These are phyloP conservation scores for Hyphodiscus sp. DNA, from an alignment of 2,329 filamentous ascomycete species.

Conservation along the genomic window DNA sequence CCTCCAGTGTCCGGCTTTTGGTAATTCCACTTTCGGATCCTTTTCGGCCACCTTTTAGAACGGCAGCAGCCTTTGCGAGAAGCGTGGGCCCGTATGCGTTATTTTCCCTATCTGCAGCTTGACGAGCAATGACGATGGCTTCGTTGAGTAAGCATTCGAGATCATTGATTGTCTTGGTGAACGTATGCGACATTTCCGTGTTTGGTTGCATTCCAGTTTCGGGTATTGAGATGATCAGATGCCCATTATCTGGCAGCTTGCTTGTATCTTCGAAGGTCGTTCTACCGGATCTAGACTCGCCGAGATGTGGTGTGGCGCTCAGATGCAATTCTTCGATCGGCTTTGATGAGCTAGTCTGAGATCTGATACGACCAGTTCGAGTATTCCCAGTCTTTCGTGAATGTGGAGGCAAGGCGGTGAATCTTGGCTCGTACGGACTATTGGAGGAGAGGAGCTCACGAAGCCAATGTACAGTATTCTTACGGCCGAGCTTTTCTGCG, in stretches of 20 bases:
- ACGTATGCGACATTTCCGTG: conserved; percentile 20
- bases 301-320: conserved; percentile 5
- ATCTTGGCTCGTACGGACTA: no score
- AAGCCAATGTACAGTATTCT: no score
- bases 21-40: neutral
- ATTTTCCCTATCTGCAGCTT: conserved; percentile 27
- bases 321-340: conserved; percentile 13
- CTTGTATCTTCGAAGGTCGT: neutral
- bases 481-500: no score
- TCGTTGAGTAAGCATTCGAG: conserved; percentile 32
- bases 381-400: no score
- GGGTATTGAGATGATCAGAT: conserved; percentile 3
- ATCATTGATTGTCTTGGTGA: conserved; percentile 31
- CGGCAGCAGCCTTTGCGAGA: conserved; percentile 18
- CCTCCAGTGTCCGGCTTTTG: neutral
- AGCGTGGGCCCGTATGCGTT: conserved; percentile 13
- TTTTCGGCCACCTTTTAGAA: conserved; percentile 19
- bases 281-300: conserved; percentile 1
- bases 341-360: conserved; percentile 9
- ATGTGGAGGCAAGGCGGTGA: no score
- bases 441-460: no score
- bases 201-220: neutral
- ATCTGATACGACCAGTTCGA: neutral
- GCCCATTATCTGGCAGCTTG: conserved; percentile 2
- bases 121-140: conserved; percentile 31